phyloP scores from a whole-genome alignment of 2,329 filamentous ascomycete species.

The Penicillium aurantiogriseum region DNA sequence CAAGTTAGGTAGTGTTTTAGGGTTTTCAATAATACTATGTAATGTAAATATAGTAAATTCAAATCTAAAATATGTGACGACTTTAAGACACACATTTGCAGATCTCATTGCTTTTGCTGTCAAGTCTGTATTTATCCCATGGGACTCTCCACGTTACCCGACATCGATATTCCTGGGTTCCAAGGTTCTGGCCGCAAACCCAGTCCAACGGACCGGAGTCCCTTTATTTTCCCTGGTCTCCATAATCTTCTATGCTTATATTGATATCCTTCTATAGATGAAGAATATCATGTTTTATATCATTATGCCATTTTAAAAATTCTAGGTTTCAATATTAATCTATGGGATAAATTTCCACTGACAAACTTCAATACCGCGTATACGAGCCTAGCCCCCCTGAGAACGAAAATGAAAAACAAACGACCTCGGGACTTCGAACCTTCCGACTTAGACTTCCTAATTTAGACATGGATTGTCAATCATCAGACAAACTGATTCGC shows the following conservation, averaged over 20 bases:
- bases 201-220: slow-evolving; percentile 27
- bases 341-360: not conserved
- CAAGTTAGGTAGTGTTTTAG: too few species aligned
- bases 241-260: slow-evolving; percentile 2
- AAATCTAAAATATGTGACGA: too few species aligned
- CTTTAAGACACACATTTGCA: too few species aligned
- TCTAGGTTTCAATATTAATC: not conserved
- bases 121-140: not conserved
- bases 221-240: slow-evolving; percentile 12
- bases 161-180: slow-evolving; percentile 5
- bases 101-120: too few species aligned
- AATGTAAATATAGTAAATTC: too few species aligned
- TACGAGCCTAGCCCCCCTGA: not conserved
- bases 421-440: not conserved
- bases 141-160: slow-evolving; percentile 16
- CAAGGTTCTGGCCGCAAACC: slow-evolving; percentile 12
- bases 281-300: not conserved
- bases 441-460: not conserved
- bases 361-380: not conserved
- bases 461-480: not conserved
- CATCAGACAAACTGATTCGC: not conserved
- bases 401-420: not conserved
- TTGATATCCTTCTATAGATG: not conserved
- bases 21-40: too few species aligned
- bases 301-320: not conserved